Evolutionary conservation across 805 yeast species (phyloP).

Genomic region (Metschnikowia peoriensis): DNA sequence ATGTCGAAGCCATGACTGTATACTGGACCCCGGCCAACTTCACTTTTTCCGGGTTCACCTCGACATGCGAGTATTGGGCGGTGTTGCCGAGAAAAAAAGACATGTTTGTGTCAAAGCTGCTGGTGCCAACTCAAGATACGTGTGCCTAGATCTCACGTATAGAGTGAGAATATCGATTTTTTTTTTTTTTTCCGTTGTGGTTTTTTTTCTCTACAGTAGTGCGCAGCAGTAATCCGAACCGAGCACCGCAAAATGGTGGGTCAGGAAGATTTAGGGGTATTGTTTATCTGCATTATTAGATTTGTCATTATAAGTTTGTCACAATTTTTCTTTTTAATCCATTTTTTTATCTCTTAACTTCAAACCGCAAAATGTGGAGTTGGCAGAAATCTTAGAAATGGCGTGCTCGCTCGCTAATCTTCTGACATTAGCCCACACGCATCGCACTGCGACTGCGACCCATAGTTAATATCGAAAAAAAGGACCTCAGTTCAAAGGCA

Average conservation of each 20-base stretch:
- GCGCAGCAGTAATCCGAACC: background rate
- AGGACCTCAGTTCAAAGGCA: too few relatives aligned
- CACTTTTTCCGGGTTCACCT: constrained; percentile 59
- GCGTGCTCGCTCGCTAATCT: too few relatives aligned
- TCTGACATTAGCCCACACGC: too few relatives aligned
- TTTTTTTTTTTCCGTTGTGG: background rate
- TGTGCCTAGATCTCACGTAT: background rate
- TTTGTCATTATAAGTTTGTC: too few relatives aligned
- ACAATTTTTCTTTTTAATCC: too few relatives aligned
- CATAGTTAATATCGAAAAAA: too few relatives aligned
- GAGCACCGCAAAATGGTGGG: background rate
- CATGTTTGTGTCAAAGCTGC: constrained; percentile 38
- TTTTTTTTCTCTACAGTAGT: background rate
- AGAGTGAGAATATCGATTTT: background rate
- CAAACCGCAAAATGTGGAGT: too few relatives aligned
- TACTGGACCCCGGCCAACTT: constrained; percentile 66
- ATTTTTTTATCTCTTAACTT: too few relatives aligned
- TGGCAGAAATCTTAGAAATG: too few relatives aligned
- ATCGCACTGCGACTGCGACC: too few relatives aligned
- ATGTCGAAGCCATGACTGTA: constrained; percentile 50
- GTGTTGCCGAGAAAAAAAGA: constrained; percentile 58
- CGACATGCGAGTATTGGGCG: constrained; percentile 41
- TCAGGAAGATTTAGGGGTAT: background rate
- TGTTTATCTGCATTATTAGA: too few relatives aligned
- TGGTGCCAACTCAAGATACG: background rate